These are phyloP conservation scores for Gentiana straminea DNA, from an alignment of 257 asterid species.

Conservation along the genomic window DNA sequence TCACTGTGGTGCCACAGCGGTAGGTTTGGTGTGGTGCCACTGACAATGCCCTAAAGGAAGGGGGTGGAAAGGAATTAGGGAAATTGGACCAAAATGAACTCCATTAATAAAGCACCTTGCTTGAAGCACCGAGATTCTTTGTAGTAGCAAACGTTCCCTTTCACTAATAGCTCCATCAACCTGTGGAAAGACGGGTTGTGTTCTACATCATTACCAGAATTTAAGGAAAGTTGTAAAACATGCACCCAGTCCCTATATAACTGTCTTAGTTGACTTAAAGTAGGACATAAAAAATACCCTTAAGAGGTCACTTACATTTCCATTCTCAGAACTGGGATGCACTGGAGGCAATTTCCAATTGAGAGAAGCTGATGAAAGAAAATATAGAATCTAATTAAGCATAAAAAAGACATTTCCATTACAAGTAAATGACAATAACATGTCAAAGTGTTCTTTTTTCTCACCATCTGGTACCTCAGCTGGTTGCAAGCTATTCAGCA, in stretches of 20 bases:
- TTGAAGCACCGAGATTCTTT: constrained; percentile 82
- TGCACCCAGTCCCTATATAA: too few species aligned
- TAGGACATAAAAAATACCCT: too few species aligned
- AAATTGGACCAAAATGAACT: neutral
- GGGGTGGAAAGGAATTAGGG: too few species aligned
- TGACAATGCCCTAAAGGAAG: too few species aligned
- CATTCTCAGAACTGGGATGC: constrained; percentile 70
- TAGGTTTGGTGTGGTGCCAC: too few species aligned
- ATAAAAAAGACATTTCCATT: neutral
- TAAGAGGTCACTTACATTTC: constrained; percentile 47
- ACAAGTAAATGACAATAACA: neutral
- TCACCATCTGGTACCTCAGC: constrained; percentile 48
- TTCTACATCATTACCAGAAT: too few species aligned
- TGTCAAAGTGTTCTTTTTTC: neutral
- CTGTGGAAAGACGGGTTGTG: constrained; percentile 23
- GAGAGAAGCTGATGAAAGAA: constrained; percentile 44
- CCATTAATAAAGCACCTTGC: constrained; percentile 39
- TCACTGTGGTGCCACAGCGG: too few species aligned
- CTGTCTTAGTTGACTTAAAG: too few species aligned
- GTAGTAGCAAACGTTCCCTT: constrained; percentile 68
- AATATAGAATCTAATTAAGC: constrained; percentile 7
- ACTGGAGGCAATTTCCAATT: constrained; percentile 69
- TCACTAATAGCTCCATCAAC: constrained; percentile 53
- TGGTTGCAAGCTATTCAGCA: constrained; percentile 72
- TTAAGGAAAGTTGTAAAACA: too few species aligned